Base-by-base conservation (phyloP, 148 eudicot species). In the Rhododendron kiyosumense region DNA sequence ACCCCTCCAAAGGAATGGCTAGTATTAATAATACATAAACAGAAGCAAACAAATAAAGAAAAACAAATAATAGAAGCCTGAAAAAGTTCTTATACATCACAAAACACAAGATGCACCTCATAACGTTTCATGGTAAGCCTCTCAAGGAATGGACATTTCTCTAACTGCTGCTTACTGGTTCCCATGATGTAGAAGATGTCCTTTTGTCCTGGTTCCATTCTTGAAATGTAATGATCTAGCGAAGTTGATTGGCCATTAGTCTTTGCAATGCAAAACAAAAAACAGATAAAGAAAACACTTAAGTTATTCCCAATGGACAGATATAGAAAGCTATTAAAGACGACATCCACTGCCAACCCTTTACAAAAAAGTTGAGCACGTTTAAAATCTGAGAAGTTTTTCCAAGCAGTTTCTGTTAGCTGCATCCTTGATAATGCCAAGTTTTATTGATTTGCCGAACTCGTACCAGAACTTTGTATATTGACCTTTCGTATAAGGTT, bases 131-230 rank as follows among this genome's bases (percentile, higher is more conserved):
- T 94, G 12, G 88, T 90, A 17, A 96, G 97, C 86, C 95, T 91
- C 89, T 96, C 99, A 81, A 96, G 98, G 98, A 96, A 96, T 78
- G 98, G 99, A 84, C 98, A 96, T 86, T 94, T 96, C 90, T 95
- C 98, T 89, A 95, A 86, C 86, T 95, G 99, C 86, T 96, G 97
- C 91, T 96, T 95, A 93, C 88, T 96, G 78, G 94, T 83, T 77
- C 99, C 99, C 38, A 97, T 94, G 22, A 96, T 93, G 89, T 95
- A 96, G 85, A 95, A 95, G 91, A 96, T 92, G 82, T 95, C 99
- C 91, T 96, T 94, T 84, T 96, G 99, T 43, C 96, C 96, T 2
- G 41, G 41, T 38, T 38, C 43, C 43, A 38, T 38, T 38, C 43
- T 38, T 38, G 43, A 38, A 38, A 38, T 93, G 71, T 85, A 94